Evolutionary conservation across 1,284 basidiomycete genomes (phyloP).

Genomic region (Malassezia slooffiae): DNA sequence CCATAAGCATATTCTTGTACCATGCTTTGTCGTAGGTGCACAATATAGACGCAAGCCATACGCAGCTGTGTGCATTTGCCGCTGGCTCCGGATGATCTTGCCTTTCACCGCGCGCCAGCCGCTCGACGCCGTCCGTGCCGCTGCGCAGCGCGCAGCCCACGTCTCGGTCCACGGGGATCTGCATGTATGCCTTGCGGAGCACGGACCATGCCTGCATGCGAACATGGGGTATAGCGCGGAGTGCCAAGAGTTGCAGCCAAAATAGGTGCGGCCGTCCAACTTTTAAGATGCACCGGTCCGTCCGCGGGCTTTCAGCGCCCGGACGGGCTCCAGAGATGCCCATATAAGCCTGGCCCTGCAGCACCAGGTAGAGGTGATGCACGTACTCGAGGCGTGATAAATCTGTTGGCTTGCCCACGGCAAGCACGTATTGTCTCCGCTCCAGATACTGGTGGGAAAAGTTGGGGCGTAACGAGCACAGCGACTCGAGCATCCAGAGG

Average conservation of each 20-base stretch:
- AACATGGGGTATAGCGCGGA: neutral
- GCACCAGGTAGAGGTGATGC: neutral
- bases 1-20: too few relatives aligned
- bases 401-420: neutral
- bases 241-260: neutral
- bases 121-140: too few relatives aligned
- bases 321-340: too few relatives aligned
- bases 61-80: too few relatives aligned
- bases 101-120: too few relatives aligned
- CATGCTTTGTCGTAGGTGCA: too few relatives aligned
- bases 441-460: constrained; percentile 8
- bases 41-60: too few relatives aligned
- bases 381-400: neutral
- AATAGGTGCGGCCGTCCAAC: neutral
- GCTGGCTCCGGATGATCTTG: too few relatives aligned
- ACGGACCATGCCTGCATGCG: neutral
- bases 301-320: neutral
- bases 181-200: constrained; percentile 4
- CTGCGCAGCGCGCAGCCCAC: too few relatives aligned
- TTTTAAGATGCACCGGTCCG: neutral
- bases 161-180: constrained; percentile 4
- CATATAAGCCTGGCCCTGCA: too few relatives aligned
- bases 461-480: constrained; percentile 1
- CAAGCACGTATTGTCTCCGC: neutral
- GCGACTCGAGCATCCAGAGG: constrained; percentile 8